These are phyloP conservation scores for Fusarium ramigenum DNA, from an alignment of 2,329 filamentous ascomycete species.

Conservation along the genomic window DNA sequence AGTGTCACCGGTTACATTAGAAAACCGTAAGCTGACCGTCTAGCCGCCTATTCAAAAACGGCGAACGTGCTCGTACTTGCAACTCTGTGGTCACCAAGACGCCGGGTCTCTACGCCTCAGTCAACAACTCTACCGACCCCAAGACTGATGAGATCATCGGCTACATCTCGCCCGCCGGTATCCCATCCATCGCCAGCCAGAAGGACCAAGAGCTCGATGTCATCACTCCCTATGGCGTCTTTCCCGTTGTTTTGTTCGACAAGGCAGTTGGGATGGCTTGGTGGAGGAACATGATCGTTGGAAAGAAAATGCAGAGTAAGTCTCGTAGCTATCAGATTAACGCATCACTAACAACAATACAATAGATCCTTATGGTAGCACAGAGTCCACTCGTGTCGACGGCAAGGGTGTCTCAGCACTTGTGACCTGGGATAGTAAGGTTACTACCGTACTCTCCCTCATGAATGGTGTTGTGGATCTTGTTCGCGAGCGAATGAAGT, in stretches of 20 bases:
- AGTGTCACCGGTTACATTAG: too few relatives aligned
- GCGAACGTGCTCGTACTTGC: constrained; percentile 53
- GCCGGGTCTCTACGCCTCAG: constrained; percentile 53
- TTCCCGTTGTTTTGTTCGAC: constrained; percentile 51
- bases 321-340: neutral
- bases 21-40: neutral
- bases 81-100: constrained; percentile 51
- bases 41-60: constrained; percentile 51
- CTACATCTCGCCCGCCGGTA: constrained; percentile 54
- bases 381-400: constrained; percentile 52
- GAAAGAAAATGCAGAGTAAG: constrained; percentile 56
- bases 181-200: constrained; percentile 52
- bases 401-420: constrained; percentile 52
- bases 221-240: constrained; percentile 53
- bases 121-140: constrained; percentile 54
- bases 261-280: constrained; percentile 52
- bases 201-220: constrained; percentile 53
- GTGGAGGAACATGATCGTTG: constrained; percentile 54
- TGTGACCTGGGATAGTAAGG: constrained; percentile 56
- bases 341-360: neutral
- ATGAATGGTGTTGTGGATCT: constrained; percentile 51
- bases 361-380: constrained; percentile 53
- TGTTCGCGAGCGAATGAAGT: constrained; percentile 50
- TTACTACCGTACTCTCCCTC: constrained; percentile 52
- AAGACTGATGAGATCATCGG: constrained; percentile 49